Evolutionary conservation across 2,329 filamentous ascomycete species (phyloP).

Genomic region (Ceratocystis eucalypticola): DNA sequence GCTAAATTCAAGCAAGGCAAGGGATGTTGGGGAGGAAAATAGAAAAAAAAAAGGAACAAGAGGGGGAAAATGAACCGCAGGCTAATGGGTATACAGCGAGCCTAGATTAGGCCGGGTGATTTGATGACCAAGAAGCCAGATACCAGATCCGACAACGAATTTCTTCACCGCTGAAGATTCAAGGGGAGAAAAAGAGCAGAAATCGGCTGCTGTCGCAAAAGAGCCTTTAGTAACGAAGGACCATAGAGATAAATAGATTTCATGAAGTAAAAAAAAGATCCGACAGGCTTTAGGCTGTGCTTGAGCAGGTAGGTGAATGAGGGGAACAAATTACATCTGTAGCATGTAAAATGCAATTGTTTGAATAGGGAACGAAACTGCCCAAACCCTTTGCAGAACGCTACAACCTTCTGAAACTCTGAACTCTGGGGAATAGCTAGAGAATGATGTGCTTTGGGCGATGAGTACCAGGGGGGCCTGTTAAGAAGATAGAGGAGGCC

Average conservation of each 20-base stretch:
- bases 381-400: background rate
- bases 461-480: background rate
- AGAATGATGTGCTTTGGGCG: background rate
- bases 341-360: background rate
- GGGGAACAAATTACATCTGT: background rate
- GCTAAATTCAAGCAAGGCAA: constrained; percentile 2
- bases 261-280: background rate
- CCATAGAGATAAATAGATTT: background rate
- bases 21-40: constrained; percentile 7
- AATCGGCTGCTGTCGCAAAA: background rate
- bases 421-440: constrained; percentile 4
- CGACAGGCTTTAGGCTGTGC: background rate
- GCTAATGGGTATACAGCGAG: background rate
- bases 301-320: background rate
- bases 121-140: constrained; percentile 7
- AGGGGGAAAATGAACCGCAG: background rate
- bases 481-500: background rate
- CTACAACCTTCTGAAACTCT: constrained; percentile 14
- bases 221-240: background rate
- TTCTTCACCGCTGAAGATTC: constrained; percentile 4
- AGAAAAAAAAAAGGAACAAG: constrained; percentile 4
- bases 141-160: constrained; percentile 11
- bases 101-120: background rate
- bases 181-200: background rate
- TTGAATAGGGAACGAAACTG: background rate